These are phyloP conservation scores for Teunomyces funiuensis DNA, from an alignment of 805 yeast genomes.

Conservation along the genomic window DNA sequence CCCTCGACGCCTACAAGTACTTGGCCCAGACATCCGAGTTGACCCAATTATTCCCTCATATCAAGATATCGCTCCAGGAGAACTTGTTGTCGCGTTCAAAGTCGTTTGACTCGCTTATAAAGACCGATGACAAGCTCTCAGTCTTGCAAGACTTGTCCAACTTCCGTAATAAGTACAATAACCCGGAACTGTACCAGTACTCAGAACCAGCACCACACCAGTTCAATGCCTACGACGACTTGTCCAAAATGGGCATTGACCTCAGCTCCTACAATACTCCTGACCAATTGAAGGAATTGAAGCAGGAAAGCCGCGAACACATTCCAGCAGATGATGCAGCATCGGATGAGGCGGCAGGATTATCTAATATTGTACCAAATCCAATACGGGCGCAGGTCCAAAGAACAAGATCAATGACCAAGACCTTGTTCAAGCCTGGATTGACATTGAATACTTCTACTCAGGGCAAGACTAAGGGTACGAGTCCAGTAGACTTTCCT, in stretches of 20 bases:
- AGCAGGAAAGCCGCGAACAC: conserved; percentile 5
- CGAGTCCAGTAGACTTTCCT: conserved; percentile 10
- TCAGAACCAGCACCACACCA: conserved; percentile 37
- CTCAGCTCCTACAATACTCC: conserved; percentile 21
- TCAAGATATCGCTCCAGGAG: conserved; percentile 37
- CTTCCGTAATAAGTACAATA: conserved; percentile 22
- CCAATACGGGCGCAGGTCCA: not conserved
- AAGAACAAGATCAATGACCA: conserved; percentile 31
- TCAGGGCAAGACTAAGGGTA: not conserved
- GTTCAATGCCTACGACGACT: conserved; percentile 27
- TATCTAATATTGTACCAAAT: too few relatives aligned
- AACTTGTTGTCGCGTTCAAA: conserved; percentile 36
- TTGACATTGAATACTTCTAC: conserved; percentile 19
- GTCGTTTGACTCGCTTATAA: conserved; percentile 20
- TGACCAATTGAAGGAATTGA: conserved; percentile 23
- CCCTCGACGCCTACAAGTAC: conserved; percentile 22
- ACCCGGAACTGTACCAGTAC: conserved; percentile 16
- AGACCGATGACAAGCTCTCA: conserved; percentile 18
- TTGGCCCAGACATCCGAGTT: conserved; percentile 14
- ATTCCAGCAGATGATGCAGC: too few relatives aligned
- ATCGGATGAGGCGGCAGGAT: too few relatives aligned
- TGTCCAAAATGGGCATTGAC: conserved; percentile 34
- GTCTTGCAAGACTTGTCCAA: conserved; percentile 22
- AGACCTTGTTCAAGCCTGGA: conserved; percentile 37
- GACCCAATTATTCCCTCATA: conserved; percentile 13